Base-by-base conservation (phyloP, 768 basidiomycete species). In the Collybiopsis luxurians region DNA sequence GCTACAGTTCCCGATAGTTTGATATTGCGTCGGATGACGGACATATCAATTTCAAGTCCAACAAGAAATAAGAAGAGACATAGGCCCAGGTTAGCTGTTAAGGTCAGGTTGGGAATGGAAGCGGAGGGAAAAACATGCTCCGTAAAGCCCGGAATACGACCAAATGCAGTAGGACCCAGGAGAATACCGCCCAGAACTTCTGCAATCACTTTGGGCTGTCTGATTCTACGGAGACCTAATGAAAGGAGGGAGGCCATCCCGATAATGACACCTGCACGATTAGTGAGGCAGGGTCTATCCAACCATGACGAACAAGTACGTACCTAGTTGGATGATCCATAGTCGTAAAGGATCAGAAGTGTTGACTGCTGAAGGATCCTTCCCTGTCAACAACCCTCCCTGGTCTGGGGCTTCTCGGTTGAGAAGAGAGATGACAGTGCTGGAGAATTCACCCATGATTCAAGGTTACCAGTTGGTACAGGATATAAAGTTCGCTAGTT, bases 41-140 rank as follows among this genome's bases (percentile, higher is more conserved):
- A 72, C 0, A 79, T 73, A 57, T 98, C 97, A 56, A 97, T 95
- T 75, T 93, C 91, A 31, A 96, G 85, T 2, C 96, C 96, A 39
- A 98, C 89, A 58, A 98, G 81, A 74, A 97, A 98, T 13, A 98
- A 81, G 72, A 93, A 95, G 43, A 94, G 81, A 60, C 87, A 87
- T 4, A 92, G 80, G 5, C 92, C 96, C 59, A 98, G 91, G 63
- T 92, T 91, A 13, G 96, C 91, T 17, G 89, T 85, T 19, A 98
- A 86, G 54, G 84, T 85, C 24, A 98, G 84, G 67, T 87, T 95
- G 0, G 93, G 79, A 5, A 81, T 67, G 0, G 92, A 94, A 0
- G 75, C 73, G 0, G 67, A 1, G 0, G 96, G 94, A 69, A 98
- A 98, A 53, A 97, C 85, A 66, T 86, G 85, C 44, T 89, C 54